Evolutionary conservation across 345 rosid genomes (phyloP).

Genomic region (Zanthoxylum bungeanum): DNA sequence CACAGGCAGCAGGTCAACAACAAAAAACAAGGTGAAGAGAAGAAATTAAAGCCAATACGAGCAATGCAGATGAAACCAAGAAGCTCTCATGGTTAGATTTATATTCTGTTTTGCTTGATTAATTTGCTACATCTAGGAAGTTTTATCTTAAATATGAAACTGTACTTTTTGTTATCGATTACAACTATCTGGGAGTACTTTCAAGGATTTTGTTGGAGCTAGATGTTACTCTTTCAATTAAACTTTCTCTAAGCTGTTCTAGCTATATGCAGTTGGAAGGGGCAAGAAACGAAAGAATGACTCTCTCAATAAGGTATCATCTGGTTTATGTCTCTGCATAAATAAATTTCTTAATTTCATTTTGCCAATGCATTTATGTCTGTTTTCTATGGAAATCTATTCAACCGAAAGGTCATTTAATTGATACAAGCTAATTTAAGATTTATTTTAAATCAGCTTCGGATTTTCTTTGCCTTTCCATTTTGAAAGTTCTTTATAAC

Average conservation of each 20-base stretch:
- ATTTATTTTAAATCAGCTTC: not conserved
- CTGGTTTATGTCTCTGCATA: not conserved
- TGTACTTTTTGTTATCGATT: not conserved
- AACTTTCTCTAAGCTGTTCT: conserved; percentile 7
- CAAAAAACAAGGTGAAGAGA: conserved; percentile 31
- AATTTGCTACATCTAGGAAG: not conserved
- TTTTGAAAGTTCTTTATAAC: not conserved
- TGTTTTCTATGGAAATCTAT: not conserved
- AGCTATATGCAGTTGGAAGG: conserved; percentile 44
- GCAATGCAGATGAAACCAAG: conserved; percentile 42
- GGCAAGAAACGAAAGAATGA: conserved; percentile 69
- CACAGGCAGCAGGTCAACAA: conserved; percentile 35
- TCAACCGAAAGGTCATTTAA: not conserved
- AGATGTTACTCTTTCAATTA: not conserved
- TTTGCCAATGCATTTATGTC: not conserved
- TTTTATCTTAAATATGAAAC: not conserved
- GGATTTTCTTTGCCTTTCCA: not conserved
- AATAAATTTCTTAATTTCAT: not conserved
- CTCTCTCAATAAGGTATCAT: conserved; percentile 37
- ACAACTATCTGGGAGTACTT: not conserved
- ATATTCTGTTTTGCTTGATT: not conserved
- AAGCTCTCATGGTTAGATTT: conserved; percentile 46
- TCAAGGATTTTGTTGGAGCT: not conserved
- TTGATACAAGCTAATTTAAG: not conserved
- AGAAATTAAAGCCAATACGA: conserved; percentile 38